Evolutionary conservation across 345 rosid species (phyloP).

Genomic region (Clausena lansium): DNA sequence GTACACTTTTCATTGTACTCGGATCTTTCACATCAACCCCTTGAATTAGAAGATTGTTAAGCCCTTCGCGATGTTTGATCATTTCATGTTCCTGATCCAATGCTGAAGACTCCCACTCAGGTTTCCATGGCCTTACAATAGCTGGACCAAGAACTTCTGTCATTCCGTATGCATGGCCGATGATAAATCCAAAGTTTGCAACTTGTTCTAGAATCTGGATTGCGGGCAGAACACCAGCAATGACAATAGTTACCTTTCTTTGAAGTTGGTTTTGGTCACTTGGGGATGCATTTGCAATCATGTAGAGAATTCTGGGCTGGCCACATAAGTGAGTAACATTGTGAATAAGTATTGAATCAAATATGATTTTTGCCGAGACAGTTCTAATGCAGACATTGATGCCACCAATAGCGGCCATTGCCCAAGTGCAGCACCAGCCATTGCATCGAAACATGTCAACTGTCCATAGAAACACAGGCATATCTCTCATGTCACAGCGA

Average conservation of each 20-base stretch:
- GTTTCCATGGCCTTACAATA: slow-evolving; percentile 35
- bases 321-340: slow-evolving; percentile 51
- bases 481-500: slow-evolving; percentile 30
- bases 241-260: slow-evolving; percentile 25
- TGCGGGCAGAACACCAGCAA: slow-evolving; percentile 41
- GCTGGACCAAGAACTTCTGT: slow-evolving; percentile 56
- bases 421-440: slow-evolving; percentile 67
- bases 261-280: slow-evolving; percentile 15
- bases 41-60: slow-evolving; percentile 32
- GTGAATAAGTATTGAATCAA: slow-evolving; percentile 32
- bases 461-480: slow-evolving; percentile 53
- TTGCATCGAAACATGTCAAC: slow-evolving; percentile 71
- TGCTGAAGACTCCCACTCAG: background rate
- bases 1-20: slow-evolving; percentile 43
- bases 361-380: slow-evolving; percentile 27
- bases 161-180: slow-evolving; percentile 53
- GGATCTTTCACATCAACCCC: slow-evolving; percentile 57
- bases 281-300: slow-evolving; percentile 23
- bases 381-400: slow-evolving; percentile 46
- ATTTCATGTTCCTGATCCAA: background rate
- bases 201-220: slow-evolving; percentile 24
- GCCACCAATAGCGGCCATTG: slow-evolving; percentile 56
- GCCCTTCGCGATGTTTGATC: slow-evolving; percentile 22
- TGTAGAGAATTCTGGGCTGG: slow-evolving; percentile 38
- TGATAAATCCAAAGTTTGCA: slow-evolving; percentile 42